Percentiles rank a stretch among this genome's conserved stretches.
phyloP scores from a whole-genome alignment of 441 rosid genomes.

The Arabidopsis lyrata region DNA sequence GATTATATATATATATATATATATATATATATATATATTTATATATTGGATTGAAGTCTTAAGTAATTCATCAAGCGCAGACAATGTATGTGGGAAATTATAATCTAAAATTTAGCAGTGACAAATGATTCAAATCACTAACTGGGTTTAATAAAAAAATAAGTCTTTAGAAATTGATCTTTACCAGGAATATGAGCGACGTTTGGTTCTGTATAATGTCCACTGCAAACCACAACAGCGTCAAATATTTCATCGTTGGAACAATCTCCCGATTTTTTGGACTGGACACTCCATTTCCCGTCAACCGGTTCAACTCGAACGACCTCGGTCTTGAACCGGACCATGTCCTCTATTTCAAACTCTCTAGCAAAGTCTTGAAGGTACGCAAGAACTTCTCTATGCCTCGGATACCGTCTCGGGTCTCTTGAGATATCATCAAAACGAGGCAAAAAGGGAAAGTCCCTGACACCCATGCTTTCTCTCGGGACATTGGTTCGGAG shows the following conservation, averaged over 20 bases:
- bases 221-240: constrained; percentile 80
- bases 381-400: constrained; percentile 69
- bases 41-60: background rate
- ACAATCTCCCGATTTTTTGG: constrained; percentile 21
- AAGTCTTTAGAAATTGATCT: background rate
- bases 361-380: constrained; percentile 67
- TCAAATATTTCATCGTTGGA: constrained; percentile 62
- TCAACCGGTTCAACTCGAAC: constrained; percentile 46
- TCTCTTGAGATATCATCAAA: constrained; percentile 47
- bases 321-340: constrained; percentile 71
- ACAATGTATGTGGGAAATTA: background rate
- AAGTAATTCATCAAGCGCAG: background rate
- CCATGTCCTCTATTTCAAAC: constrained; percentile 63
- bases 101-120: background rate
- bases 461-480: constrained; percentile 70
- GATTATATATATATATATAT: too few species aligned
- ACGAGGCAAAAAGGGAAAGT: constrained; percentile 59
- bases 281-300: constrained; percentile 60
- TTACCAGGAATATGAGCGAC: constrained; percentile 65
- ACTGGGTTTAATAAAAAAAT: background rate
- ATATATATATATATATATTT: fast-evolving
- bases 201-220: constrained; percentile 74
- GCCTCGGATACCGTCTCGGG: constrained; percentile 72
- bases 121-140: background rate
- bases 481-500: constrained; percentile 77